Percentiles rank a stretch among this genome's conserved stretches.
phyloP scores from a whole-genome alignment of 2,329 filamentous ascomycete species.

The Alternaria gansuensis region DNA sequence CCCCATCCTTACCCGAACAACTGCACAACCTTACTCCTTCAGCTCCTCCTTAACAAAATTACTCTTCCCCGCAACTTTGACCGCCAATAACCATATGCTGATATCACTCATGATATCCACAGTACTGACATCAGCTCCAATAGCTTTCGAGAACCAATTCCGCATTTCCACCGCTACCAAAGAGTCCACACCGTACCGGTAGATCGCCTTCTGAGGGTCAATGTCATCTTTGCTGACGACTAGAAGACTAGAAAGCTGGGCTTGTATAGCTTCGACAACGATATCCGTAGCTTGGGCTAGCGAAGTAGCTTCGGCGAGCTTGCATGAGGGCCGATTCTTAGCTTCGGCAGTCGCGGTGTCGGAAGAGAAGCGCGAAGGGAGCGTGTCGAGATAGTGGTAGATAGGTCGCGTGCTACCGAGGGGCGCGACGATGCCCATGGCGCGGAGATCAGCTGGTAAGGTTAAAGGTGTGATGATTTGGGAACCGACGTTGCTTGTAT shows the following conservation, averaged over 20 bases:
- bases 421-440: conserved; percentile 28
- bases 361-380: conserved; percentile 17
- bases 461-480: conserved; percentile 34
- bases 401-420: conserved; percentile 27
- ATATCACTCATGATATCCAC: conserved; percentile 26
- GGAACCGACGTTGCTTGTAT: conserved; percentile 6
- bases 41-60: conserved; percentile 21
- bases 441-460: conserved; percentile 27
- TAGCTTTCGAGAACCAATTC: conserved; percentile 31
- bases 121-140: conserved; percentile 23
- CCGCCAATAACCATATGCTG: conserved; percentile 21
- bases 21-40: conserved; percentile 5
- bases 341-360: conserved; percentile 7
- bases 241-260: conserved; percentile 23
- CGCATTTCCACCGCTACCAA: conserved; percentile 39
- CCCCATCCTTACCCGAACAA: neutral
- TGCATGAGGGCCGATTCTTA: conserved; percentile 20
- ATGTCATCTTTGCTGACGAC: conserved; percentile 32
- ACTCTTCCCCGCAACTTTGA: conserved; percentile 22
- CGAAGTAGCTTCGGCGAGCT: conserved; percentile 15
- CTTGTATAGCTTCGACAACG: conserved; percentile 25
- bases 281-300: conserved; percentile 21
- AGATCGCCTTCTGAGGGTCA: conserved; percentile 33
- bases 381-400: conserved; percentile 20
- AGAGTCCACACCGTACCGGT: conserved; percentile 40